Conservation (phyloP, 345 rosid genomes). For the Hevea brasiliensis region DNA sequence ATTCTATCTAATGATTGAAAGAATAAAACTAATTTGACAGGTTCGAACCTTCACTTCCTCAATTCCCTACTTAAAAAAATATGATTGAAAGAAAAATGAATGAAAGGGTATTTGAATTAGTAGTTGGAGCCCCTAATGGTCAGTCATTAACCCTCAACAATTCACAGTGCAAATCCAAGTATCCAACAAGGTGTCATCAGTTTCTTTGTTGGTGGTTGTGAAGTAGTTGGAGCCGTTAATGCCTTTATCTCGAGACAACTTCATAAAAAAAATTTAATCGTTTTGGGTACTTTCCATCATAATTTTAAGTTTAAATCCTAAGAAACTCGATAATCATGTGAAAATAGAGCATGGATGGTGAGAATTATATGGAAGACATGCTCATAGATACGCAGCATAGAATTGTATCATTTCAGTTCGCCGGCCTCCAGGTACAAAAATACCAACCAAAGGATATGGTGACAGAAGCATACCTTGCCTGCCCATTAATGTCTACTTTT, state of each 20-base stretch:
- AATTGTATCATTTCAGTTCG: conserved; percentile 1
- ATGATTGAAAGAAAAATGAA: too few species aligned
- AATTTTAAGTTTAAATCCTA: not conserved
- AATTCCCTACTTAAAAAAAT: too few species aligned
- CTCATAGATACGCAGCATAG: conserved; percentile 13
- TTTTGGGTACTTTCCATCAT: not conserved
- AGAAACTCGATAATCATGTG: not conserved
- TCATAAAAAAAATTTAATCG: not conserved
- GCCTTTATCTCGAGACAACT: not conserved
- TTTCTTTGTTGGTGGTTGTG: too few species aligned
- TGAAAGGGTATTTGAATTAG: too few species aligned
- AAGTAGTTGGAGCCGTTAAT: too few species aligned
- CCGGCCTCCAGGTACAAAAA: not conserved
- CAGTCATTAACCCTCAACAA: too few species aligned
- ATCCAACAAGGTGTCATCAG: too few species aligned
- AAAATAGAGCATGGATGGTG: conserved; percentile 4
- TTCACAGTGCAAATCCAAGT: too few species aligned
- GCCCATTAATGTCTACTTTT: conserved; percentile 10
- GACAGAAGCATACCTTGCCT: not conserved
- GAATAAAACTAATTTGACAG: too few species aligned
- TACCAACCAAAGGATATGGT: not conserved
- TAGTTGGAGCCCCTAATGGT: too few species aligned
- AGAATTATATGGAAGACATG: not conserved
- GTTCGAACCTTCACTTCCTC: too few species aligned
- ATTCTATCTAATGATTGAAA: too few species aligned